Evolutionary conservation across 2,329 filamentous ascomycete species (phyloP).

Genomic region (Diaporthe amygdali): DNA sequence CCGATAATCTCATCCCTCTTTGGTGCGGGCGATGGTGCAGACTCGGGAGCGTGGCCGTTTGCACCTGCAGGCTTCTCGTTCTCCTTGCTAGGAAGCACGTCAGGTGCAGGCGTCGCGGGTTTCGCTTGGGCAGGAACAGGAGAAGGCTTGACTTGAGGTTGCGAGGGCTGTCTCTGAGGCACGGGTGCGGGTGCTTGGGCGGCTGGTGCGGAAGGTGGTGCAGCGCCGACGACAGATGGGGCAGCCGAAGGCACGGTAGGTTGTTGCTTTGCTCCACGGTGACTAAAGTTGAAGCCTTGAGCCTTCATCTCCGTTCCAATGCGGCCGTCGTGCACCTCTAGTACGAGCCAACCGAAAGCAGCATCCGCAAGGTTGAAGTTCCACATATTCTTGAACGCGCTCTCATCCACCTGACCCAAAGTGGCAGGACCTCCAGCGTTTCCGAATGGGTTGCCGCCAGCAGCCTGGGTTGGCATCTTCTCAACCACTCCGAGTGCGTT

Average conservation of each 20-base stretch:
- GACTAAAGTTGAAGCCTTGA: conserved; percentile 98
- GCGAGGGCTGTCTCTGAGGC: conserved; percentile 41
- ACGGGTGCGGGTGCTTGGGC: conserved; percentile 35
- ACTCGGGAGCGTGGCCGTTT: conserved; percentile 61
- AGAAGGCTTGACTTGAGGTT: conserved; percentile 49
- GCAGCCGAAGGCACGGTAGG: conserved; percentile 41
- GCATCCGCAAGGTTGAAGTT: conserved; percentile 99
- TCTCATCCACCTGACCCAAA: conserved; percentile 93
- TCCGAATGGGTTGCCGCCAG: conserved; percentile 95
- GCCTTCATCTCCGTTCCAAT: conserved; percentile 99
- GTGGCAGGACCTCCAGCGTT: conserved; percentile 76
- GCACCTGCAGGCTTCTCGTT: conserved; percentile 58
- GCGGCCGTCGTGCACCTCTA: conserved; percentile 93
- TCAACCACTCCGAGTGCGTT: conserved; percentile 93
- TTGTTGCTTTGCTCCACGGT: conserved; percentile 84
- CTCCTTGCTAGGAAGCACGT: conserved; percentile 57
- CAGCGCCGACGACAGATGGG: conserved; percentile 33
- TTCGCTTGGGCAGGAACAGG: conserved; percentile 42
- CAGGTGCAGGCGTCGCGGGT: conserved; percentile 55
- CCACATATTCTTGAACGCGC: conserved; percentile 99
- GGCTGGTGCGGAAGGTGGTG: conserved; percentile 42
- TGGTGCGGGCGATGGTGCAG: conserved; percentile 61
- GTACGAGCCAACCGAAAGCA: conserved; percentile 92
- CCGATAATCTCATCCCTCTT: conserved; percentile 73
- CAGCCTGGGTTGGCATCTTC: conserved; percentile 96